Conservation (phyloP, 805 yeast genomes). For the Nematodospora valgi region DNA sequence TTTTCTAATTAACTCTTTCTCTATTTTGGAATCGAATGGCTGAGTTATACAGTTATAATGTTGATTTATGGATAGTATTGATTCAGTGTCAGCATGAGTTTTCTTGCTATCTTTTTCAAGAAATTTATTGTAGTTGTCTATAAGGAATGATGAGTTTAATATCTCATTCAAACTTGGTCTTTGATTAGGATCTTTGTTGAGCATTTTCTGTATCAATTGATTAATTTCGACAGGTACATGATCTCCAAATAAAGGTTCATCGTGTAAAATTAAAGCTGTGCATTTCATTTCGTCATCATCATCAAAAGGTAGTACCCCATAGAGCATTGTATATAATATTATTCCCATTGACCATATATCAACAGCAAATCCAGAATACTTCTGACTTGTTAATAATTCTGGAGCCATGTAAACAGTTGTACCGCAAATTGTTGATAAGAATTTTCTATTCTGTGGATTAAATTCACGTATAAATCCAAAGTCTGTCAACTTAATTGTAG, state of each 20-base stretch:
- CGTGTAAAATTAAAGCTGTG: slow-evolving; percentile 55
- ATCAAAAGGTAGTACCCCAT: slow-evolving; percentile 90
- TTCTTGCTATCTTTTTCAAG: slow-evolving; percentile 15
- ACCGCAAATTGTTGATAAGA: slow-evolving; percentile 85
- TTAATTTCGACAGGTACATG: slow-evolving; percentile 48
- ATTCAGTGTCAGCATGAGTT: slow-evolving; percentile 26
- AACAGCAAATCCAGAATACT: slow-evolving; percentile 74
- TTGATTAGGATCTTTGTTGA: slow-evolving; percentile 60
- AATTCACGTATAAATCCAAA: slow-evolving; percentile 90
- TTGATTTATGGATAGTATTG: slow-evolving; percentile 37
- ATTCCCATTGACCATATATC: slow-evolving; percentile 95
- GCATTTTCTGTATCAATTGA: slow-evolving; percentile 48
- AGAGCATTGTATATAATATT: slow-evolving; percentile 76
- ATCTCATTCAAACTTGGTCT: slow-evolving; percentile 52
- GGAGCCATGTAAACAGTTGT: slow-evolving; percentile 98
- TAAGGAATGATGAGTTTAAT: slow-evolving; percentile 31
- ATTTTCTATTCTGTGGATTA: slow-evolving; percentile 38
- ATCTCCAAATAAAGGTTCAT: slow-evolving; percentile 58
- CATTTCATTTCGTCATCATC: slow-evolving; percentile 72
- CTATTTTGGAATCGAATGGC: slow-evolving; percentile 59
- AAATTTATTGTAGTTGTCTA: slow-evolving; percentile 28
- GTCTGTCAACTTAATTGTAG: slow-evolving; percentile 76
- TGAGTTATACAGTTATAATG: slow-evolving; percentile 27
- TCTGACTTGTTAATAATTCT: slow-evolving; percentile 65
- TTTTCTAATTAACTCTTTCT: slow-evolving; percentile 56